These are phyloP conservation scores for Nakaseomyces glabratus DNA, from an alignment of 1,139 yeast genomes.

Conservation along the genomic window DNA sequence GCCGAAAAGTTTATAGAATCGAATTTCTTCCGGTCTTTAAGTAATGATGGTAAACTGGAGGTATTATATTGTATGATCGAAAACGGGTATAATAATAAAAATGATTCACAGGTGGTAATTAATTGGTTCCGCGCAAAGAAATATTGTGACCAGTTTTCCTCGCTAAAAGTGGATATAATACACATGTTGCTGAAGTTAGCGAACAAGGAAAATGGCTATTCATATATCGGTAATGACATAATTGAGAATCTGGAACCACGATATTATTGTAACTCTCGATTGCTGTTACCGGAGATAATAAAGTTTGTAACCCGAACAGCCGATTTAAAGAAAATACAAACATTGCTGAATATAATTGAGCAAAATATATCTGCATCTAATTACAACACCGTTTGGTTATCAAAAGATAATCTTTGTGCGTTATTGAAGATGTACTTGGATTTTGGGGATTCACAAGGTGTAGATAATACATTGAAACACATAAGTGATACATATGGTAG, in stretches of 20 bases:
- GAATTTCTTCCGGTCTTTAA: too few species aligned
- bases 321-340: slow-evolving; percentile 27
- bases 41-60: too few species aligned
- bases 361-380: slow-evolving; percentile 16
- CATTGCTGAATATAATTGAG: slow-evolving; percentile 27
- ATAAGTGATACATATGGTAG: slow-evolving; percentile 21
- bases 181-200: too few species aligned
- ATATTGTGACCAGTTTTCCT: too few species aligned
- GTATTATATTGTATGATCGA: too few species aligned
- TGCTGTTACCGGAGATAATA: slow-evolving; percentile 32
- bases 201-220: too few species aligned
- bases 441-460: slow-evolving; percentile 36
- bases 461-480: slow-evolving; percentile 33
- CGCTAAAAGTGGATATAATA: too few species aligned
- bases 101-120: too few species aligned
- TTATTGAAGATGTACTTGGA: slow-evolving; percentile 35
- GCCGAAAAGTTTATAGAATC: too few species aligned
- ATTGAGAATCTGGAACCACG: slow-evolving; percentile 30
- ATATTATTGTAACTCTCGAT: slow-evolving; percentile 33
- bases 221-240: slow-evolving; percentile 27
- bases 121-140: too few species aligned
- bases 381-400: slow-evolving; percentile 22
- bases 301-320: slow-evolving; percentile 29
- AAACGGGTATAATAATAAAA: too few species aligned
- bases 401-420: slow-evolving; percentile 29